These are phyloP conservation scores for Erodium trifolium DNA, from an alignment of 441 rosid genomes.

Conservation along the genomic window DNA sequence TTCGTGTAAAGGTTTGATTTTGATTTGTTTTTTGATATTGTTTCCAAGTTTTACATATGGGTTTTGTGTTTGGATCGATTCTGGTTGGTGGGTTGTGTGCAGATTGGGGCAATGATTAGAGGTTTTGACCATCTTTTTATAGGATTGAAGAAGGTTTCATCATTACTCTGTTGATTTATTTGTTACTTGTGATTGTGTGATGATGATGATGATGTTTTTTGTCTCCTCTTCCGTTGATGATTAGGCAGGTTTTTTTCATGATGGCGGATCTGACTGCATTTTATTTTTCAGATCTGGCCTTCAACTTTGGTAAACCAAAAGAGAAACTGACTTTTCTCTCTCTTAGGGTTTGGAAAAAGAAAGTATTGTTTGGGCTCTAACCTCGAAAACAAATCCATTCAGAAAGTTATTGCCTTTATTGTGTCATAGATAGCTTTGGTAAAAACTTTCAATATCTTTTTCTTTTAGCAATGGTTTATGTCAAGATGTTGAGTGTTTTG, in stretches of 20 bases:
- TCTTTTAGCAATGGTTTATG: not conserved
- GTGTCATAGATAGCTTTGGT: not conserved
- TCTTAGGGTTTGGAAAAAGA: constrained; percentile 31
- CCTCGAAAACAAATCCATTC: constrained; percentile 13
- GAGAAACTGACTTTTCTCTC: constrained; percentile 3
- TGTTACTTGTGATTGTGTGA: constrained; percentile 25
- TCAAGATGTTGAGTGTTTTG: not conserved
- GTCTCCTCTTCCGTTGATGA: constrained; percentile 28
- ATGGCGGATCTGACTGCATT: constrained; percentile 48
- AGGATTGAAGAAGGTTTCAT: constrained; percentile 35
- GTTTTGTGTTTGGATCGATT: constrained; percentile 18
- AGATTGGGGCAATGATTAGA: constrained; percentile 73
- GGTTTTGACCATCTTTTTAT: constrained; percentile 36
- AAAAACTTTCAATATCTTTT: no score
- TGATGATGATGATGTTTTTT: constrained; percentile 32
- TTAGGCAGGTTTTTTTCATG: constrained; percentile 21
- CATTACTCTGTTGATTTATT: constrained; percentile 38
- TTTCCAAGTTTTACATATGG: constrained; percentile 16
- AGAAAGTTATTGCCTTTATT: not conserved
- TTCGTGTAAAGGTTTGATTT: not conserved
- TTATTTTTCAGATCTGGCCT: constrained; percentile 41
- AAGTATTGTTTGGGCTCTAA: constrained; percentile 1
- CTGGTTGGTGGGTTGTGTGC: constrained; percentile 23
- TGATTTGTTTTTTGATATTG: not conserved
- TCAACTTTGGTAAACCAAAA: constrained; percentile 17